Conservation (phyloP, 2,329 filamentous ascomycete genomes). For the Aspergillus cejpii region DNA sequence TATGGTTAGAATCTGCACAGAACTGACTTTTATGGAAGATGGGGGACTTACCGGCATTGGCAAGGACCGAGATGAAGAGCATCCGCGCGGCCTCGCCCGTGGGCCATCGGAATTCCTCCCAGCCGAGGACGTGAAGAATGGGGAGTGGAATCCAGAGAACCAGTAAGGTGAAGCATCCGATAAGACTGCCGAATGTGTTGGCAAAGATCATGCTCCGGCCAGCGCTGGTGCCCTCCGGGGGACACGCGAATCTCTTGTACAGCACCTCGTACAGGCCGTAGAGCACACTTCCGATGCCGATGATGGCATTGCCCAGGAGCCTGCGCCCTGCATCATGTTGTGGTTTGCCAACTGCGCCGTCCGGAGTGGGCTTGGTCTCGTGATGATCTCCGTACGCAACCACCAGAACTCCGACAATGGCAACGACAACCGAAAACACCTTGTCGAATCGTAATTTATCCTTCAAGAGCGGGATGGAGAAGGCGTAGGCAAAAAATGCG, state of each 20-base stretch:
- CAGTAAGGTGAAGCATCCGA: conserved; percentile 75
- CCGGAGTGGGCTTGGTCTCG: conserved; percentile 42
- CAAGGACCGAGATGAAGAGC: conserved; percentile 69
- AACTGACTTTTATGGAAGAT: too few relatives aligned
- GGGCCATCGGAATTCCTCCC: conserved; percentile 79
- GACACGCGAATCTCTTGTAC: conserved; percentile 89
- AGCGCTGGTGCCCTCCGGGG: conserved; percentile 77
- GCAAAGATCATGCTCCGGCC: conserved; percentile 94
- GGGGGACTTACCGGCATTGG: conserved; percentile 72
- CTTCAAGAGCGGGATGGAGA: conserved; percentile 80
- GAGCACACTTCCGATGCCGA: conserved; percentile 80
- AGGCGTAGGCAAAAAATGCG: conserved; percentile 96
- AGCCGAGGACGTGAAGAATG: conserved; percentile 67
- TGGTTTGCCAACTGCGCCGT: conserved; percentile 34
- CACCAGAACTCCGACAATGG: conserved; percentile 83
- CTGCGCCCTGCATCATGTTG: conserved; percentile 57
- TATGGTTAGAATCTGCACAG: background rate
- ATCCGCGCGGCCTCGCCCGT: conserved; percentile 70
- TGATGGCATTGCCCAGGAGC: conserved; percentile 80
- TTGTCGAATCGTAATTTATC: conserved; percentile 82
- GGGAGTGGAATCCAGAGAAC: conserved; percentile 92
- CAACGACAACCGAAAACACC: conserved; percentile 75
- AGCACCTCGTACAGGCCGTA: conserved; percentile 97
- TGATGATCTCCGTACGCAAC: conserved; percentile 83
- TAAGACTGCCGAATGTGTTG: conserved; percentile 81